These are phyloP conservation scores for Fonsecaea monophora DNA, from an alignment of 2,329 filamentous ascomycete genomes.

Conservation along the genomic window DNA sequence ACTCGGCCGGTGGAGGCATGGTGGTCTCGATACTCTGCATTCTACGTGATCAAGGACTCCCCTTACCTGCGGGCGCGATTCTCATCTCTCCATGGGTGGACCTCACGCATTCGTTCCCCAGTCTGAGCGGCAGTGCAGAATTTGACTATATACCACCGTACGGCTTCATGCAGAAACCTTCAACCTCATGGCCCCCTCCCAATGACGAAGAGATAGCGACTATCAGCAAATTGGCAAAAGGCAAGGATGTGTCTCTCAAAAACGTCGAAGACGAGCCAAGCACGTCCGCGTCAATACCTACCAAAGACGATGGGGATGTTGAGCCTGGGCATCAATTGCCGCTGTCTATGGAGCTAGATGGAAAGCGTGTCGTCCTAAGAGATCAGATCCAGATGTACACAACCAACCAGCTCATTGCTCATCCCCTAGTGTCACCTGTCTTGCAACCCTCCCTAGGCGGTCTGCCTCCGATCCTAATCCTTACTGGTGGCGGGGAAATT, in stretches of 20 bases:
- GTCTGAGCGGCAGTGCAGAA: slow-evolving; percentile 73
- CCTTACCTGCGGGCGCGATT: slow-evolving; percentile 86
- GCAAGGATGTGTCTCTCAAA: slow-evolving; percentile 33
- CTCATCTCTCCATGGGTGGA: slow-evolving; percentile 96
- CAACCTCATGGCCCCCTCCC: slow-evolving; percentile 88
- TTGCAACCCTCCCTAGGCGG: slow-evolving; percentile 89
- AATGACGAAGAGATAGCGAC: slow-evolving; percentile 73
- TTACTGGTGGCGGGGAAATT: slow-evolving; percentile 86
- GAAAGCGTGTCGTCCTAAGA: slow-evolving; percentile 73
- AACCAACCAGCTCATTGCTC: slow-evolving; percentile 81
- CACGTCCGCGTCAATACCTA: slow-evolving; percentile 12
- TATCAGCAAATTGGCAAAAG: slow-evolving; percentile 54
- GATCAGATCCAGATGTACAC: slow-evolving; percentile 92
- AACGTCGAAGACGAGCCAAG: slow-evolving; percentile 50
- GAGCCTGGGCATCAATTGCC: slow-evolving; percentile 42
- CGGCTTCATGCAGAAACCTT: slow-evolving; percentile 91
- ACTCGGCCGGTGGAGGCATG: slow-evolving; percentile 94
- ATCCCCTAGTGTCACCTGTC: slow-evolving; percentile 88
- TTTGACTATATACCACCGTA: slow-evolving; percentile 86
- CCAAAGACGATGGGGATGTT: slow-evolving; percentile 22
- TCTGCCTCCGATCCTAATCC: slow-evolving; percentile 82
- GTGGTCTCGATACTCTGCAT: slow-evolving; percentile 78
- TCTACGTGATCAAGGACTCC: slow-evolving; percentile 80
- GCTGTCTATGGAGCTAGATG: slow-evolving; percentile 74
- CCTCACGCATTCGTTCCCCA: slow-evolving; percentile 93